Base-by-base conservation (phyloP, 371 early-diverging fungal species). In the Rhizopus sp. region DNA sequence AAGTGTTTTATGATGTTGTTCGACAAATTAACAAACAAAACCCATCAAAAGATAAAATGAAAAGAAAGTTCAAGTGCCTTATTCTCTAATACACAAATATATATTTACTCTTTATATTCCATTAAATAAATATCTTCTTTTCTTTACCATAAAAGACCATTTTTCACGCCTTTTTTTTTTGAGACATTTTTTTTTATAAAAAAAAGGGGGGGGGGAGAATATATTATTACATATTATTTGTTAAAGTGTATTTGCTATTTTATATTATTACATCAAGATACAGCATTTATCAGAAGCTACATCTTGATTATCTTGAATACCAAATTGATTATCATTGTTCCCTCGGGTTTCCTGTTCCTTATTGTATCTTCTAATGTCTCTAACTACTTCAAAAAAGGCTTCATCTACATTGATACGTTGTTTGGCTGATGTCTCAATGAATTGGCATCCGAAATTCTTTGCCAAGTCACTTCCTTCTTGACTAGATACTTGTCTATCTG, bases 391-490 rank as follows among this genome's bases (percentile, higher is more conserved):
- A 66, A 86, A 89, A 75, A 95, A 98, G 3, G 94, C 88, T 61
- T 94, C 93, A 52, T 94, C 90, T 23, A 98, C 97, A 72, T 97
- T 93, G 42, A 89, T 86, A 54, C 88, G 86, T 42, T 84, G 77
- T 69, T 91, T 89, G 38, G 98, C 98, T 30, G 92, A 92, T 4
- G 97, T 93, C 75, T 97, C 98, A 38, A 95, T 83, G 42, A 64
- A 71, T 5, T 67, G 64, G 31, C 64, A 68, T 0, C 71, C 65
- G 35, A 61, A 71, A 10, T 45, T 53, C 13, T 59, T 59, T 39
- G 71, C 71, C 16, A 64, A 23, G 33, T 71, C 71, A 42, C 45
- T 54, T 3, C 71, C 71, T 48, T 71, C 71, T 50, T 60, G 51
- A 56, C 55, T 64, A 0, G 71, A 71, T 3, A 71, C 68, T 40